Evolutionary conservation across 2,329 filamentous ascomycete species (phyloP).

Genomic region (Xylariaceae sp.): DNA sequence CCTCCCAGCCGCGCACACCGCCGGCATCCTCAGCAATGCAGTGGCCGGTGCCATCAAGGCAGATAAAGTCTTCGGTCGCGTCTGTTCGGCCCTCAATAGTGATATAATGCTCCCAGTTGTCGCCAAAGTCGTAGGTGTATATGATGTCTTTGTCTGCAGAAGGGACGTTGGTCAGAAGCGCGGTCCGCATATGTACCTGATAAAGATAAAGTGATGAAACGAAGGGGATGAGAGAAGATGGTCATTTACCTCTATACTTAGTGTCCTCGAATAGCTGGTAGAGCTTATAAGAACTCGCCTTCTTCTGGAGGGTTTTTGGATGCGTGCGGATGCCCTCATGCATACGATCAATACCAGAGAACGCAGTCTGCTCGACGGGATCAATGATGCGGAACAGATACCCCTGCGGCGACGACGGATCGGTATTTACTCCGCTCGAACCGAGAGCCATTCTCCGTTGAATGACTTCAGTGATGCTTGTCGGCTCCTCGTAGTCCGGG

Average conservation of each 20-base stretch:
- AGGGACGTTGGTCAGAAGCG: no score
- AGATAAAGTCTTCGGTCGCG: not conserved
- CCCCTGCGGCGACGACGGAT: slow-evolving; percentile 1
- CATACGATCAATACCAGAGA: slow-evolving; percentile 11
- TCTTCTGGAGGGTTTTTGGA: slow-evolving; percentile 14
- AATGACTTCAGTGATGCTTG: not conserved
- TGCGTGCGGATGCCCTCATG: slow-evolving; percentile 14
- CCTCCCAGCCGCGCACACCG: slow-evolving; percentile 12
- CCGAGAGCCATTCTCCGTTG: not conserved
- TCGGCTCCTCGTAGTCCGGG: slow-evolving; percentile 2
- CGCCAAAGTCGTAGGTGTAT: slow-evolving; percentile 24
- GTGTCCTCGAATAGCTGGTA: slow-evolving; percentile 18
- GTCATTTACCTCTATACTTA: slow-evolving; percentile 12
- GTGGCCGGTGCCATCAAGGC: slow-evolving; percentile 17
- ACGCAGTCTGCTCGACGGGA: slow-evolving; percentile 2
- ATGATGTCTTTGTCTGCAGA: slow-evolving; percentile 7
- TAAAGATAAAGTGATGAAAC: not conserved
- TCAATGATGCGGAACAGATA: slow-evolving; percentile 14
- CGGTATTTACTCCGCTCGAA: not conserved
- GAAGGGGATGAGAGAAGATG: not conserved
- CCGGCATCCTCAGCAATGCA: slow-evolving; percentile 31
- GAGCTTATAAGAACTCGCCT: slow-evolving; percentile 11
- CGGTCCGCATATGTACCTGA: not conserved
- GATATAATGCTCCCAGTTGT: slow-evolving; percentile 21
- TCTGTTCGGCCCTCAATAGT: slow-evolving; percentile 13